phyloP scores from a whole-genome alignment of 1,284 basidiomycete species.

The Cutaneotrichosporon dermatis region DNA sequence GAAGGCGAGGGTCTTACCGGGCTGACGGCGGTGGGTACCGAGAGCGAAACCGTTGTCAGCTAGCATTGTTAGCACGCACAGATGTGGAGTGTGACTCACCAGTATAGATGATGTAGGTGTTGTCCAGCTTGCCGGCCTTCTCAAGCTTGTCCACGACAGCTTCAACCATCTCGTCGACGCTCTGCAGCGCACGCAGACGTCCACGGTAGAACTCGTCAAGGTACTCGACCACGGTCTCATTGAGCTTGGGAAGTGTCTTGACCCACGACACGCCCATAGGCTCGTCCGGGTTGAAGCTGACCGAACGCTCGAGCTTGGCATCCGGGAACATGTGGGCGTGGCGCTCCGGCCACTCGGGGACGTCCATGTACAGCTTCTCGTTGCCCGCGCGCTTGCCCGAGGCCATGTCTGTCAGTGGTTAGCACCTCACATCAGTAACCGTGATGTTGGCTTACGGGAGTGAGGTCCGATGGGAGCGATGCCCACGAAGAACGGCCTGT shows the following conservation, averaged over 20 bases:
- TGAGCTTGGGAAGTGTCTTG: slow-evolving; percentile 28
- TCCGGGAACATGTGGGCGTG: slow-evolving; percentile 30
- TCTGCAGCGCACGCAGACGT: slow-evolving; percentile 30
- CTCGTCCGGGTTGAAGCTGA: slow-evolving; percentile 30
- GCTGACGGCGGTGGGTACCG: slow-evolving; percentile 37
- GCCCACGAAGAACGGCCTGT: slow-evolving; percentile 36
- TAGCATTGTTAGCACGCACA: not conserved
- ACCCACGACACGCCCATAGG: slow-evolving; percentile 38
- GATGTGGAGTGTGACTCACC: too few relatives aligned
- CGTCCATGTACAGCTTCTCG: slow-evolving; percentile 2
- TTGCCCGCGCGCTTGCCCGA: not conserved
- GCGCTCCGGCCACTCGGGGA: slow-evolving; percentile 22
- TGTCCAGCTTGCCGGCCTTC: slow-evolving; percentile 29
- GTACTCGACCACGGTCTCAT: slow-evolving; percentile 33
- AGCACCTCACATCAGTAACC: too few relatives aligned
- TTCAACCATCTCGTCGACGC: slow-evolving; percentile 42
- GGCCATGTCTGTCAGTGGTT: not conserved
- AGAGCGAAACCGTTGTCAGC: slow-evolving; percentile 42
- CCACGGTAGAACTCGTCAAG: slow-evolving; percentile 42
- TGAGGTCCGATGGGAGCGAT: slow-evolving; percentile 12
- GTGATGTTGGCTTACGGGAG: not conserved
- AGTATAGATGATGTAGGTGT: slow-evolving; percentile 39
- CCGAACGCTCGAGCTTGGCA: slow-evolving; percentile 18
- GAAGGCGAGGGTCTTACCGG: slow-evolving; percentile 39
- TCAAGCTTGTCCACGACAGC: slow-evolving; percentile 31